Evolutionary conservation across 805 yeast species (phyloP).

Genomic region (Yarrowia sp.): DNA sequence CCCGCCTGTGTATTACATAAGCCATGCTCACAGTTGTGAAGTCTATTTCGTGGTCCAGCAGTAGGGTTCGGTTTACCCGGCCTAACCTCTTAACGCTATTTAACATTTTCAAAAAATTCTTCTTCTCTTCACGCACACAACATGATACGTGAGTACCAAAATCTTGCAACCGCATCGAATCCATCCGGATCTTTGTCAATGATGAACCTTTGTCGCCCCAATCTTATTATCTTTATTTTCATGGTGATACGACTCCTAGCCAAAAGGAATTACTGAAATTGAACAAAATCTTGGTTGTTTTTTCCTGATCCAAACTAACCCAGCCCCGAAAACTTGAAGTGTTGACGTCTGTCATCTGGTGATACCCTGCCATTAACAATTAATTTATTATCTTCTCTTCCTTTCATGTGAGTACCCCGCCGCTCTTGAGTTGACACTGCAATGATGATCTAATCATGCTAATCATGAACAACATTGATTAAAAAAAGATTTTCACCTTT

Average conservation of each 20-base stretch:
- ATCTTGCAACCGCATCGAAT: neutral
- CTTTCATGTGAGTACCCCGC: conserved; percentile 2
- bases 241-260: conserved; percentile 26
- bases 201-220: conserved; percentile 27
- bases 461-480: conserved; percentile 25
- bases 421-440: neutral
- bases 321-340: neutral
- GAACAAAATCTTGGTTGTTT: neutral
- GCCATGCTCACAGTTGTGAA: conserved; percentile 9
- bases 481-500: conserved; percentile 23
- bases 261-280: conserved; percentile 19
- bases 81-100: conserved; percentile 16
- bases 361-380: conserved; percentile 21
- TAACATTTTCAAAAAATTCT: neutral
- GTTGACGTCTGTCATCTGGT: neutral
- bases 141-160: conserved; percentile 18
- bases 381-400: neutral
- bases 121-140: neutral
- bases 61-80: conserved; percentile 25
- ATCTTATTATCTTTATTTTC: conserved; percentile 26
- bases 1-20: neutral
- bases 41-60: neutral
- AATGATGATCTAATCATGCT: conserved; percentile 26
- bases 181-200: conserved; percentile 8
- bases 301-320: conserved; percentile 3